Evolutionary conservation across 345 rosid species (phyloP).

Genomic region (Reutealis trisperma): DNA sequence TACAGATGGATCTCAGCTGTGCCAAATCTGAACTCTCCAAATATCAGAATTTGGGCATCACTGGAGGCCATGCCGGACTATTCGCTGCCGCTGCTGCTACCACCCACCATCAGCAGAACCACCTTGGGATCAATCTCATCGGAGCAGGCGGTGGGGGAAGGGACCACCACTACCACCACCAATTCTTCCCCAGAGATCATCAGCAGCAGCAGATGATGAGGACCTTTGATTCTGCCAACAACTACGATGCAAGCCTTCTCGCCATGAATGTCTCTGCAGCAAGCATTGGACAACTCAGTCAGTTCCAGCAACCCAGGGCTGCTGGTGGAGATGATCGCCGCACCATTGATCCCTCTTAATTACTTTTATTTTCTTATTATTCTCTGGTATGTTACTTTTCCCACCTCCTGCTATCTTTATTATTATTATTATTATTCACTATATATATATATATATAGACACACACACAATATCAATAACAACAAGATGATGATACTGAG

Average conservation of each 20-base stretch:
- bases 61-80: slow-evolving; percentile 57
- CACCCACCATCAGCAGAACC: slow-evolving; percentile 50
- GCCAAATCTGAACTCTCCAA: slow-evolving; percentile 35
- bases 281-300: slow-evolving; percentile 69
- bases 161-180: slow-evolving; percentile 63
- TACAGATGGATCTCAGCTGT: slow-evolving; percentile 36
- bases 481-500: too few species aligned
- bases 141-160: slow-evolving; percentile 39
- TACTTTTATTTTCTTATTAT: neutral
- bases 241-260: slow-evolving; percentile 61
- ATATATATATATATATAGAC: neutral
- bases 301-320: slow-evolving; percentile 79
- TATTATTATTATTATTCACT: too few species aligned
- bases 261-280: slow-evolving; percentile 65
- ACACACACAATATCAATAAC: neutral
- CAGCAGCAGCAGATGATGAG: slow-evolving; percentile 67
- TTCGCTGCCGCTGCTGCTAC: slow-evolving; percentile 56
- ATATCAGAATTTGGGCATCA: slow-evolving; percentile 38
- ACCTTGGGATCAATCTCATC: slow-evolving; percentile 62
- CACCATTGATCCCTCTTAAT: slow-evolving; percentile 77
- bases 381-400: neutral
- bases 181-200: slow-evolving; percentile 58
- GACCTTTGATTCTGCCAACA: slow-evolving; percentile 52
- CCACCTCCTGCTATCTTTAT: neutral
- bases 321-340: slow-evolving; percentile 80